A percentile compares a stretch with the other conserved stretches of the same genome.
Evolutionary conservation across 2,329 filamentous ascomycete genomes (phyloP).

Genomic region (Exophiala oligosperma): DNA sequence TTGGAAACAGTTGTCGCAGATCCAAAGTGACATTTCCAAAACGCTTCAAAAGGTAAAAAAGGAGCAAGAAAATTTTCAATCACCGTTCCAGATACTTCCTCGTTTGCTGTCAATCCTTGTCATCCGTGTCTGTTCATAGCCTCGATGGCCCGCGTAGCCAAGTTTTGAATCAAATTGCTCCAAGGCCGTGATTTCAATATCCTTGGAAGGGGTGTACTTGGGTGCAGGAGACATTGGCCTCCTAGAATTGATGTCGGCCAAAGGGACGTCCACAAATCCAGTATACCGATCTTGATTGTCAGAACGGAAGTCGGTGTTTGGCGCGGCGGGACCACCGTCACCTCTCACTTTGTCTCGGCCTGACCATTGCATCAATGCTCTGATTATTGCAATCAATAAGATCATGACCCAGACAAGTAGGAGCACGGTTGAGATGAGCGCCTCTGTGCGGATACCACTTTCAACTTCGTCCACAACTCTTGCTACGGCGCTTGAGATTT

Average conservation of each 20-base stretch:
- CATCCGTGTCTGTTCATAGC: slow-evolving; percentile 33
- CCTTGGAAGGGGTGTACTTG: slow-evolving; percentile 29
- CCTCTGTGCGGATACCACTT: slow-evolving; percentile 70
- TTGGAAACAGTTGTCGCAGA: not conserved
- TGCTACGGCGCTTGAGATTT: slow-evolving; percentile 74
- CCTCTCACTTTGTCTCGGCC: slow-evolving; percentile 60
- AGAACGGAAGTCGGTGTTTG: slow-evolving; percentile 21
- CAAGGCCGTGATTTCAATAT: slow-evolving; percentile 22
- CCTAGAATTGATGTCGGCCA: slow-evolving; percentile 33
- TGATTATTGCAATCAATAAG: slow-evolving; percentile 69
- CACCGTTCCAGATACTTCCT: slow-evolving; percentile 13
- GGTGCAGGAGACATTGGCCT: slow-evolving; percentile 27
- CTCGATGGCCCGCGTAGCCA: slow-evolving; percentile 43
- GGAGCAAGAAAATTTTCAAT: slow-evolving; percentile 1
- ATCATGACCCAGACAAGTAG: slow-evolving; percentile 77
- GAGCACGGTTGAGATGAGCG: slow-evolving; percentile 74
- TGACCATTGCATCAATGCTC: slow-evolving; percentile 63
- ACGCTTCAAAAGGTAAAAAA: slow-evolving; percentile 6
- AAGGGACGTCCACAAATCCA: slow-evolving; percentile 41
- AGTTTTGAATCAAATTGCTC: slow-evolving; percentile 43
- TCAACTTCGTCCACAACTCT: slow-evolving; percentile 68
- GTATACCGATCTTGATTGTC: slow-evolving; percentile 29
- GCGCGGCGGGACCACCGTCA: slow-evolving; percentile 54
- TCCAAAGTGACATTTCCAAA: not conserved
- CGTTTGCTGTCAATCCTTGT: slow-evolving; percentile 19